Conservation (phyloP, 139 green algal species). For the Coelastrella sp. region DNA sequence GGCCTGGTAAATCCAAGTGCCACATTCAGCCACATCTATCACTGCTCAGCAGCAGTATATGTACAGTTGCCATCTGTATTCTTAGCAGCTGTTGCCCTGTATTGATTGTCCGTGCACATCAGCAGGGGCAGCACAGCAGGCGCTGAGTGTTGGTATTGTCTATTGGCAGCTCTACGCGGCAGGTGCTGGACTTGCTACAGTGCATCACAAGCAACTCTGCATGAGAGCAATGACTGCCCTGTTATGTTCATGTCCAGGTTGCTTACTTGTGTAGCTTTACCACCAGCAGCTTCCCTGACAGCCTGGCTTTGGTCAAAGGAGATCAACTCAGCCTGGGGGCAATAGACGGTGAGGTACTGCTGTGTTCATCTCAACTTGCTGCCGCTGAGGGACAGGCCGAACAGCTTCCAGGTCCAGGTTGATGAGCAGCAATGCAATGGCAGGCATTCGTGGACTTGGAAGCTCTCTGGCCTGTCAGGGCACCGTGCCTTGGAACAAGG, state of each 20-base stretch:
- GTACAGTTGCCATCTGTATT: background rate
- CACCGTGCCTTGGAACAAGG: too few species aligned
- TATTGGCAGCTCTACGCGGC: background rate
- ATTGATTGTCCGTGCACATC: background rate
- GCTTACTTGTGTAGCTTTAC: slow-evolving; percentile 87
- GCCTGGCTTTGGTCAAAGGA: slow-evolving; percentile 86
- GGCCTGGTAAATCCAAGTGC: slow-evolving; percentile 28
- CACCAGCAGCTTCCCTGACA: slow-evolving; percentile 79
- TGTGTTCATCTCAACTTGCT: background rate
- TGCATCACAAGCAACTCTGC: too few species aligned
- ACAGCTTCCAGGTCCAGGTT: background rate
- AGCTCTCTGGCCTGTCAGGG: too few species aligned
- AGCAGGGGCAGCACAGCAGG: background rate
- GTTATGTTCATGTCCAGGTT: slow-evolving; percentile 66
- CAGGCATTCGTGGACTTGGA: too few species aligned
- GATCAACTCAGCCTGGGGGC: slow-evolving; percentile 85
- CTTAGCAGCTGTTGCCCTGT: background rate
- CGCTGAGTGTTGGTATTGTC: too few species aligned
- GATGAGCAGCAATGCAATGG: background rate
- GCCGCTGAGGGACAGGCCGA: too few species aligned
- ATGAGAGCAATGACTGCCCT: background rate
- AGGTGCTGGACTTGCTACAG: too few species aligned
- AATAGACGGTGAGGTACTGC: slow-evolving; percentile 74
- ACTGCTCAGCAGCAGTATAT: background rate
- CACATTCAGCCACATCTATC: too few species aligned